Conservation (phyloP, 1,139 yeast genomes). For the Kodamaea derodonti region DNA sequence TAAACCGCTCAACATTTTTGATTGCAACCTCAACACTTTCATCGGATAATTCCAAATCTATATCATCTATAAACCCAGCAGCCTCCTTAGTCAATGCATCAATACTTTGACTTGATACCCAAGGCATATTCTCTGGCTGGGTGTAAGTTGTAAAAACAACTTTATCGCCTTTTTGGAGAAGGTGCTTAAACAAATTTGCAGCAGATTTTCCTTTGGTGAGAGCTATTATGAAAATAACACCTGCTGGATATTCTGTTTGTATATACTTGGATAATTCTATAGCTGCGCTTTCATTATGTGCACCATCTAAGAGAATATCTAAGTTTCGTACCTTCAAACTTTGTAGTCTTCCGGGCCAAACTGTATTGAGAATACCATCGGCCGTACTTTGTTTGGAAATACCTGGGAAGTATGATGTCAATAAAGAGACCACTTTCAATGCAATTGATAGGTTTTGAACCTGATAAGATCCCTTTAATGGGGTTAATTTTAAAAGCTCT, state of each 20-base stretch:
- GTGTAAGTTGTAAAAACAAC: conserved; percentile 64
- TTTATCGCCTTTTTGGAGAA: conserved; percentile 48
- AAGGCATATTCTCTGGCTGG: conserved; percentile 85
- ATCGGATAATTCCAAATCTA: conserved; percentile 11
- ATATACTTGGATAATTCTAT: conserved; percentile 49
- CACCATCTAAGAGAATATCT: conserved; percentile 70
- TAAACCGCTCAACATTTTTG: conserved; percentile 14
- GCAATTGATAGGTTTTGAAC: conserved; percentile 67
- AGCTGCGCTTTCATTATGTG: conserved; percentile 88
- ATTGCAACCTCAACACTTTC: conserved; percentile 19
- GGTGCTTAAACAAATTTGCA: conserved; percentile 45
- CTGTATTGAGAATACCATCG: conserved; percentile 48
- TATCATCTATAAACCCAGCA: conserved; percentile 26
- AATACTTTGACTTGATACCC: conserved; percentile 59
- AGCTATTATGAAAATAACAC: conserved; percentile 64
- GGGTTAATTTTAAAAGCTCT: conserved; percentile 34
- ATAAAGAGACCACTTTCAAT: conserved; percentile 47
- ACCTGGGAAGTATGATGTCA: conserved; percentile 13
- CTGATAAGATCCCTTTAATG: conserved; percentile 73
- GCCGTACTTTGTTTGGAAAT: conserved; percentile 32
- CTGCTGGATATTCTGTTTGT: conserved; percentile 17
- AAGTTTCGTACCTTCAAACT: conserved; percentile 23
- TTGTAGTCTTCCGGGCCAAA: conserved; percentile 69
- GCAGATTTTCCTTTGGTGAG: conserved; percentile 72
- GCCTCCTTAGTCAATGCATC: conserved; percentile 33